Evolutionary conservation across 2,329 filamentous ascomycete species (phyloP).

Genomic region (Lasiodiplodia hormozganensis): DNA sequence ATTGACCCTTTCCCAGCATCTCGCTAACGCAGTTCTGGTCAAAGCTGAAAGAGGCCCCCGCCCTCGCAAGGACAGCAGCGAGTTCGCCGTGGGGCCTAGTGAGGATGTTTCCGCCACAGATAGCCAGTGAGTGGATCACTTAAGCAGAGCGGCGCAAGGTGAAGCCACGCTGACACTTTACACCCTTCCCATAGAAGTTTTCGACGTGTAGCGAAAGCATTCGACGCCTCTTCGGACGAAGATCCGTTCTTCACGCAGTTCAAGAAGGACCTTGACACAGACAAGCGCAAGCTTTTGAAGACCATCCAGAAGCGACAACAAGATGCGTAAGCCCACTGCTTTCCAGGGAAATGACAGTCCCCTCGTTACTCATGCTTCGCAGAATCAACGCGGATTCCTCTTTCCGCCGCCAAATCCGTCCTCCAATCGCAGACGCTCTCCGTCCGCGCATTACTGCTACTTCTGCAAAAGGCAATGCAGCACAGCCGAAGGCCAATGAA

Average conservation of each 20-base stretch:
- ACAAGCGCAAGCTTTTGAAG: slow-evolving; percentile 2
- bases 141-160: neutral
- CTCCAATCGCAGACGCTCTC: slow-evolving; percentile 7
- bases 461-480: neutral
- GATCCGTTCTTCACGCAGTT: slow-evolving; percentile 13
- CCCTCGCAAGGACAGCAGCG: slow-evolving; percentile 4
- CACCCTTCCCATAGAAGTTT: slow-evolving; percentile 34
- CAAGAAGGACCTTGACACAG: neutral
- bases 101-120: slow-evolving; percentile 33
- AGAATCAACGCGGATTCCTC: slow-evolving; percentile 2
- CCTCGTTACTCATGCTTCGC: neutral
- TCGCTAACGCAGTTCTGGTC: neutral
- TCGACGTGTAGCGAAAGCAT: slow-evolving; percentile 28
- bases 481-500: neutral
- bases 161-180: neutral
- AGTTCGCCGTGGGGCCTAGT: slow-evolving; percentile 17
- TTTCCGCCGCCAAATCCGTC: slow-evolving; percentile 1
- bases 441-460: neutral
- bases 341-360: no score
- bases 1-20: neutral
- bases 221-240: neutral
- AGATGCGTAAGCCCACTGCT: slow-evolving; percentile 7
- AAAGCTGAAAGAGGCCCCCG: neutral
- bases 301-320: slow-evolving; percentile 6
- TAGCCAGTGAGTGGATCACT: slow-evolving; percentile 36